Percentiles rank a stretch among this genome's conserved stretches.
These are phyloP conservation scores for Trypanosoma boissoni DNA, from an alignment of 208 protist species.

Conservation along the genomic window DNA sequence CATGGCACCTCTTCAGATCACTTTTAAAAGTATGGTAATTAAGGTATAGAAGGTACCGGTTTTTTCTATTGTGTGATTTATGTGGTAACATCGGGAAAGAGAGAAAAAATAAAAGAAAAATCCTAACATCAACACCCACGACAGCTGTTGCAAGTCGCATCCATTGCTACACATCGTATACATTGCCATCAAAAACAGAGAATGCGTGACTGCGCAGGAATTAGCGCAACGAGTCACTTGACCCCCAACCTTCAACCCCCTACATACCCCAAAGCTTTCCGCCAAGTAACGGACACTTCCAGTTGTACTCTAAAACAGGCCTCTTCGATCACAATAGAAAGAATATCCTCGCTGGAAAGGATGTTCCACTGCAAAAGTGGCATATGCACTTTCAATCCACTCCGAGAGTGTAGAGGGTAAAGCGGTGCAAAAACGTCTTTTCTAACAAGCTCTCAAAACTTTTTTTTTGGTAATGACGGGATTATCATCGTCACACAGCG, in stretches of 20 bases:
- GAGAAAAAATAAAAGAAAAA: neutral
- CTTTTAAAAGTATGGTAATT: too few species aligned
- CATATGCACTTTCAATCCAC: constrained; percentile 31
- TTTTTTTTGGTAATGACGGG: constrained; percentile 17
- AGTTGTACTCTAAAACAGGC: constrained; percentile 15
- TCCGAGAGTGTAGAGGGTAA: constrained; percentile 34
- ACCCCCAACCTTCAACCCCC: neutral
- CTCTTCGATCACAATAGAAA: constrained; percentile 27
- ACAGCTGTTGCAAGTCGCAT: too few species aligned
- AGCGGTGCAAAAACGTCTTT: constrained; percentile 13
- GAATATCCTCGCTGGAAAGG: constrained; percentile 39
- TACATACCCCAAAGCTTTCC: neutral
- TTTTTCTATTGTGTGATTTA: too few species aligned
- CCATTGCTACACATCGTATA: constrained; percentile 16
- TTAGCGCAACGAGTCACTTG: constrained; percentile 1
- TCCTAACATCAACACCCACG: neutral
- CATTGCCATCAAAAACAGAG: constrained; percentile 11
- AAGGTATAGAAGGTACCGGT: too few species aligned
- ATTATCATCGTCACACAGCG: neutral
- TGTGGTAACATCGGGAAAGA: neutral
- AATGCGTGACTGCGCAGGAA: neutral
- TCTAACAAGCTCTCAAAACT: constrained; percentile 13
- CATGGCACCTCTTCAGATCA: constrained; percentile 28
- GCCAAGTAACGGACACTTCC: neutral
- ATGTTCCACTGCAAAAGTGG: constrained; percentile 29